Base-by-base conservation (phyloP, 179 eudicot genomes). In the Pouteria campechiana region DNA sequence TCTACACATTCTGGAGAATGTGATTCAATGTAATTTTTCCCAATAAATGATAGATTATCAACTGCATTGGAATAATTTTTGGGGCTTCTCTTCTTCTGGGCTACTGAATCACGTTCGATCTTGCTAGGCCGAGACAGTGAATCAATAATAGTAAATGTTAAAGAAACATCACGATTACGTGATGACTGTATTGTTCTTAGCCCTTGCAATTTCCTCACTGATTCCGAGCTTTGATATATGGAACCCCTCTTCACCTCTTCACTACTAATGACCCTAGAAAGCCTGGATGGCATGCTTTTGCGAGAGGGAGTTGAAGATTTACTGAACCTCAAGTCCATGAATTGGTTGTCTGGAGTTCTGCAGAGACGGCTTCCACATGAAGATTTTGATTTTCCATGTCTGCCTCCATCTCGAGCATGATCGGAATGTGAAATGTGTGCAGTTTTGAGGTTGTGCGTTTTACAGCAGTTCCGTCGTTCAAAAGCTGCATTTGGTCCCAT, bases 121-220 rank as follows among this genome's bases (percentile, higher is more conserved):
- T 76, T 80, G 41, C 75, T 81, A 4, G 78, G 70, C 47, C 73
- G 68, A 54, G 86, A 84, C 16, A 84, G 61, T 0, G 92, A 77
- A 48, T 81, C 87, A 48, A 81, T 68, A 54, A 84, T 63, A 40
- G 78, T 72, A 6, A 65, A 61, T 17, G 95, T 68, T 35, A 73
- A 72, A 11, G 64, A 32, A 15, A 71, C 45, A 28, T 69, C 71
- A 46, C 43, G 55, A 7, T 59, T 55, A 35, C 68, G 51, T 2
- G 95, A 74, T 45, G 69, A 61, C 55, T 84, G 90, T 21, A 84
- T 82, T 44, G 81, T 81, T 55, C 58, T 67, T 63, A 86, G 67
- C 15, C 64, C 71, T 19, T 63, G 65, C 46, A 56, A 50, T 17
- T 22, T 61, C 24, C 61, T 52, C 13, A 37, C 47, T 52, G 81